Base-by-base conservation (phyloP, 1,139 yeast genomes). In the Zygosaccharomyces sapae region DNA sequence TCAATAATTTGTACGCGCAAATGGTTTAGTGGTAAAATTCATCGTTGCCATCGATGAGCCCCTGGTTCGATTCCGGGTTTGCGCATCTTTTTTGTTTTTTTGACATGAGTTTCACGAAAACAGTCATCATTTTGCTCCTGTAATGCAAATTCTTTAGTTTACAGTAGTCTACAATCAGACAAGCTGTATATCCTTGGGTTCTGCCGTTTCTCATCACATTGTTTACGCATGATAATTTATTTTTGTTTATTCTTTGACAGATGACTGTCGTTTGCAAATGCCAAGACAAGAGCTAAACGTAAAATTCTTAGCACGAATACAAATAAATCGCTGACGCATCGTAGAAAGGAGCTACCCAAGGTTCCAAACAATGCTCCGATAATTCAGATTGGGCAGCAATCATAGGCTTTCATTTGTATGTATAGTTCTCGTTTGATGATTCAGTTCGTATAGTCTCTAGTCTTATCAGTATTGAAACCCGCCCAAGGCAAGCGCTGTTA, bases 51-150 rank as follows among this genome's bases (percentile, higher is more conserved):
- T 50, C 53, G 53, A 34, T 50, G 53, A 50, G 53, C 53, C 53
- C 53, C 53, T 51, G 53, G 53, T 50, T 50, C 53, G 53, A 50
- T 50, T 50, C 53, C 53, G 53, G 53, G 53, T 49, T 50, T 50
- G 53, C 53, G 53, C 53, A 50, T 6, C n/a, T 27, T 9, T 27
- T 25, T 41, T 25, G 35, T 34, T 42, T 42, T 40, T 16, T 19
- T 27, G 16, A 12, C 9, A 24, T 5, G 19, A 8, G 25, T 16
- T 34, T 34, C 12, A 10, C 33, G 12, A 29, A 5, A 13, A 7
- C 33, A 29, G 8, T 16, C 16, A 16, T 16, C 16, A 16, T 16
- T 16, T 16, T 16, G 16, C 16, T 16, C 16, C 16, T 16, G 16
- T 16, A 16, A 16, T 16, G 16, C 16, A 16, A 16, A 16, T 16